phyloP scores from a whole-genome alignment of 768 basidiomycete species.

The Lentinula raphanica region DNA sequence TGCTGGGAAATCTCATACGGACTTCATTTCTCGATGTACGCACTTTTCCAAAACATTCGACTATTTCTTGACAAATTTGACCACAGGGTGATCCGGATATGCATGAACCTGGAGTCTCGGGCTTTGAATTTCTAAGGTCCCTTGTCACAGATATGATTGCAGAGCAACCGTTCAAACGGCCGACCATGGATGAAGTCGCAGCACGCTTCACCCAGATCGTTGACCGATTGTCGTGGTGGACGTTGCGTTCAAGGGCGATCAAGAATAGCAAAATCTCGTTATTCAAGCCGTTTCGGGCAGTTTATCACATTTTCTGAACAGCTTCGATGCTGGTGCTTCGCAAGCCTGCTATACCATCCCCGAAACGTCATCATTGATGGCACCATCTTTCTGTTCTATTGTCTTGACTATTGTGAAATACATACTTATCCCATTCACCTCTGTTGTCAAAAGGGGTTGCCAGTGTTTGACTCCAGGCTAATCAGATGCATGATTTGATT shows the following conservation, averaged over 20 bases:
- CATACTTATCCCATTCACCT: too few species aligned
- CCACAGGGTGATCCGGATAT: background rate
- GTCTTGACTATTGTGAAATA: too few species aligned
- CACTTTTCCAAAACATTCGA: background rate
- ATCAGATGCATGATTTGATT: too few species aligned
- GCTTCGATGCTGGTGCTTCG: background rate
- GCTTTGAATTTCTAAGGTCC: conserved; percentile 11
- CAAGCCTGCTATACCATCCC: background rate
- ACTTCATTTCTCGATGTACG: conserved; percentile 9
- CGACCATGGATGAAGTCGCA: conserved; percentile 11
- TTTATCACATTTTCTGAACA: background rate
- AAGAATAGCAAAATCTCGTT: background rate
- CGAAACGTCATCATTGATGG: background rate
- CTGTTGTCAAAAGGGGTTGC: too few species aligned
- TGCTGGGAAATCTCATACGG: conserved; percentile 29
- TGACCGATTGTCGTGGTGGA: background rate
- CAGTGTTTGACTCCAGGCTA: too few species aligned
- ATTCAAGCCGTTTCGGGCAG: background rate
- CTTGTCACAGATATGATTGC: conserved; percentile 7
- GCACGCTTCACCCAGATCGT: conserved; percentile 7
- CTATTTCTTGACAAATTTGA: background rate
- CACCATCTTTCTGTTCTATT: background rate
- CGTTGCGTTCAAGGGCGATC: conserved; percentile 2
- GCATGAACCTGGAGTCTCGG: background rate
- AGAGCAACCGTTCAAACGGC: conserved; percentile 8